phyloP scores from a whole-genome alignment of 1,284 basidiomycete species.

The Cutaneotrichosporon cutaneum region DNA sequence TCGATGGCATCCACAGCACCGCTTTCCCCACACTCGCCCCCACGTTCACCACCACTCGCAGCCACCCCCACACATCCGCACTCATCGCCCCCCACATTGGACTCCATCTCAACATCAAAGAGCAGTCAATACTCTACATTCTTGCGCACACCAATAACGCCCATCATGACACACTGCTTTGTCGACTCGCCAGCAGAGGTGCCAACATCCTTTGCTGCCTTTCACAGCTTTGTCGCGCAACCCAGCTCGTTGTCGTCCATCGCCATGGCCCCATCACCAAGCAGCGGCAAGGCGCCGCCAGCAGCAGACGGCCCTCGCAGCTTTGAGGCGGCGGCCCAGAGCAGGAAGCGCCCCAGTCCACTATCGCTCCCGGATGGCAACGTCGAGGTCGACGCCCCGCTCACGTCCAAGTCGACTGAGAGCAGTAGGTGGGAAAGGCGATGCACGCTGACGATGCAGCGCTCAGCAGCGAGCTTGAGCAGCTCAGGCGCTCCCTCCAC shows the following conservation, averaged over 20 bases:
- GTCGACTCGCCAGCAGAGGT: slow-evolving; percentile 18
- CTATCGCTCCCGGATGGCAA: neutral
- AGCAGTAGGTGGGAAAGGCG: slow-evolving; percentile 10
- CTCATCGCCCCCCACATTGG: neutral
- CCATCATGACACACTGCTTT: slow-evolving; percentile 12
- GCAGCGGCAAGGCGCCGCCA: neutral
- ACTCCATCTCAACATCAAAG: neutral
- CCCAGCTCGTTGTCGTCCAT: slow-evolving; percentile 6
- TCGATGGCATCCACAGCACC: neutral
- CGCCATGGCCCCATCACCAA: neutral
- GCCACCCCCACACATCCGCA: neutral
- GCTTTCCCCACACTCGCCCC: neutral
- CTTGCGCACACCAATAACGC: slow-evolving; percentile 7
- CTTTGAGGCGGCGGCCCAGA: neutral
- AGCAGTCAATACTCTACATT: slow-evolving; percentile 6
- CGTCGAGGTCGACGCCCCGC: slow-evolving; percentile 8
- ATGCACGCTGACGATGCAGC: slow-evolving; percentile 14
- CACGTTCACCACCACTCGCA: neutral
- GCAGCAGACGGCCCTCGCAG: neutral
- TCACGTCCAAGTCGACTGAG: slow-evolving; percentile 11
- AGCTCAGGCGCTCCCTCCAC: slow-evolving; percentile 37
- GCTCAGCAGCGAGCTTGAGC: slow-evolving; percentile 36
- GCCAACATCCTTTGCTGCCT: neutral
- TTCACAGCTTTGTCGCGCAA: neutral
- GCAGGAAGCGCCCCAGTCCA: slow-evolving; percentile 12